phyloP scores from a whole-genome alignment of 441 rosid genomes.

The Gossypium gossypioides region DNA sequence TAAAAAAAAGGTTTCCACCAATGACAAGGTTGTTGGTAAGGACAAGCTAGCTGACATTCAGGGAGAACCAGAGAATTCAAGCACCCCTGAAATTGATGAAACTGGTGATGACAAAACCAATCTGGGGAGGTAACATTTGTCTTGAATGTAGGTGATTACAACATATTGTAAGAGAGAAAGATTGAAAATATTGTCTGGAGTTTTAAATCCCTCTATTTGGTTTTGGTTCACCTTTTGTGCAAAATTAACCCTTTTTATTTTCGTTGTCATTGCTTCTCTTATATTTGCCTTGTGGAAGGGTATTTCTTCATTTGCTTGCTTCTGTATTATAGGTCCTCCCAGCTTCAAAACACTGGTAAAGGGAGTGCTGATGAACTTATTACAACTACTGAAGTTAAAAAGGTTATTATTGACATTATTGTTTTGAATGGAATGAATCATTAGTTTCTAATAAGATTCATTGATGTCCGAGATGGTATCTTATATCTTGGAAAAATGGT shows the following conservation, averaged over 20 bases:
- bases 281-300: background rate
- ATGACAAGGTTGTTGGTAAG: constrained; percentile 21
- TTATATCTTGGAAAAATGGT: background rate
- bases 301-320: constrained; percentile 11
- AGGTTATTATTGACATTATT: constrained; percentile 34
- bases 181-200: background rate
- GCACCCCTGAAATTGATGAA: constrained; percentile 21
- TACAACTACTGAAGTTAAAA: constrained; percentile 34
- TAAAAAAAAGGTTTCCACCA: background rate
- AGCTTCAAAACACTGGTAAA: constrained; percentile 32
- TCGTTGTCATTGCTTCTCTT: background rate
- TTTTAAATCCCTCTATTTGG: background rate
- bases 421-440: background rate
- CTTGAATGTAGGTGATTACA: background rate
- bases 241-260: background rate
- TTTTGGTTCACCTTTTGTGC: background rate
- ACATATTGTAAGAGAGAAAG: background rate
- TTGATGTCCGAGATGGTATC: background rate
- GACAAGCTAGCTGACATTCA: constrained; percentile 18
- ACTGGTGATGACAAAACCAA: constrained; percentile 15
- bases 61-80: constrained; percentile 17
- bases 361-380: constrained; percentile 28
- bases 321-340: constrained; percentile 29
- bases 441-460: background rate
- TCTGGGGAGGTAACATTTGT: constrained; percentile 25